phyloP scores from a whole-genome alignment of 2,329 filamentous ascomycete species.

The Exserohilum rostratum region DNA sequence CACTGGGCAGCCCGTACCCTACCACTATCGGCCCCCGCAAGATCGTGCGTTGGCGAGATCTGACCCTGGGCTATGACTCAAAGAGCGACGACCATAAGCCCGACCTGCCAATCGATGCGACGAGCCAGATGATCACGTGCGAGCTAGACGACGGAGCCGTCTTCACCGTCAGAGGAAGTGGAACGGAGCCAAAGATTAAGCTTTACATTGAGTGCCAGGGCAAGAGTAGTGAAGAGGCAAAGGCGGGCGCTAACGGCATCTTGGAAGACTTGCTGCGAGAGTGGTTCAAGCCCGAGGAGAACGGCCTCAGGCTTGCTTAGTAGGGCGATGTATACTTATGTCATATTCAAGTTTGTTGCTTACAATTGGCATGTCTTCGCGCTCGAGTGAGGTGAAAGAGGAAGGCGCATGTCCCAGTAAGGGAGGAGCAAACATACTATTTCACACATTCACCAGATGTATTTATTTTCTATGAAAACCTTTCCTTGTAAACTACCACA shows the following conservation, averaged over 20 bases:
- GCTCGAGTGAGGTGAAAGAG: too few species aligned
- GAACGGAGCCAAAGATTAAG: slow-evolving; percentile 72
- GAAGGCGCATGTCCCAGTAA: too few species aligned
- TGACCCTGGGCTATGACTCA: slow-evolving; percentile 67
- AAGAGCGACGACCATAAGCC: slow-evolving; percentile 59
- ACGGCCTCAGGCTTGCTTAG: slow-evolving; percentile 42
- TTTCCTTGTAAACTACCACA: neutral
- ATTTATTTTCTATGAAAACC: neutral
- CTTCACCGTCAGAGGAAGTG: slow-evolving; percentile 66
- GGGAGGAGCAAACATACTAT: too few species aligned
- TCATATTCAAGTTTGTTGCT: too few species aligned
- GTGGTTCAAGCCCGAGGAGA: slow-evolving; percentile 55
- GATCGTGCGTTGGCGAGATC: slow-evolving; percentile 65
- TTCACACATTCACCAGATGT: too few species aligned
- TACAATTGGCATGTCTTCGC: too few species aligned
- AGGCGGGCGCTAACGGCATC: slow-evolving; percentile 53
- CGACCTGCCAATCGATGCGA: slow-evolving; percentile 61
- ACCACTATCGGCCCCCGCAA: slow-evolving; percentile 57
- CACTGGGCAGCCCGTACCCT: slow-evolving; percentile 51
- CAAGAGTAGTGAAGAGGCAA: slow-evolving; percentile 50
- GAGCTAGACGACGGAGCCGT: slow-evolving; percentile 62
- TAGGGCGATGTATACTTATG: neutral
- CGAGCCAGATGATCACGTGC: slow-evolving; percentile 68
- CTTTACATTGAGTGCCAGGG: slow-evolving; percentile 60
- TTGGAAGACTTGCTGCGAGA: slow-evolving; percentile 54